Base-by-base conservation (phyloP, 148 eudicot species). In the Vaccinium vitisidaea region DNA sequence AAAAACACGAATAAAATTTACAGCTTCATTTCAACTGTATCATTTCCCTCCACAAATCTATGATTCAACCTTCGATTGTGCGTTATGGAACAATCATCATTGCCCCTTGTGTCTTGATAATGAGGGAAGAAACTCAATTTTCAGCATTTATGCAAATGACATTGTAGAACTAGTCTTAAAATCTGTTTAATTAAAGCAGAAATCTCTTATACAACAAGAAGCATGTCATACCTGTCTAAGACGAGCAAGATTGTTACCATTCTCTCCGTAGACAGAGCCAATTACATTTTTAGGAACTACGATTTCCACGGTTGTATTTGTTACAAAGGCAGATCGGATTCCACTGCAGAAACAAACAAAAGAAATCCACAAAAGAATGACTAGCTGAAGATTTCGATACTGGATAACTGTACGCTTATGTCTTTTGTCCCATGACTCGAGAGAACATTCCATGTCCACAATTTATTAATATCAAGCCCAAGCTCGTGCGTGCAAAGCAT, bases 251-350 rank as follows among this genome's bases (percentile, higher is more conserved):
- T 92, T 92, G 86, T 88, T 86, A 67, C 93, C 94, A 87, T 92
- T 91, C 85, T 93, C 96, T 8, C 98, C 95, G 85, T 91, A 91
- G 52, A 95, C 87, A 61, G 90, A 90, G 88, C 85, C 87, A 80
- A 95, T 80, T 13, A 89, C 86, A 67, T 82, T 83, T 78, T 92
- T 90, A 54, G 98, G 93, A 80, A 95, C 89, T 79, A 86, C 74
- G 50, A 94, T 90, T 83, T 95, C 98, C 87, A 94, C 88, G 5
- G 92, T 90, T 75, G 98, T 89, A 84, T 92, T 95, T 53, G 92
- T 94, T 79, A 94, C 91, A 56, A 92, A 85, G 61, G 93, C 93
- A 1, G 93, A 85, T 90, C 94, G 88, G 65, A 77, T 88, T 82
- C 83, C 89, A 80, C 77, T 73, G 77, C 77, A 36, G 16, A 32